Evolutionary conservation across 2,329 filamentous ascomycete species (phyloP).

Genomic region (Colletotrichum sp.): DNA sequence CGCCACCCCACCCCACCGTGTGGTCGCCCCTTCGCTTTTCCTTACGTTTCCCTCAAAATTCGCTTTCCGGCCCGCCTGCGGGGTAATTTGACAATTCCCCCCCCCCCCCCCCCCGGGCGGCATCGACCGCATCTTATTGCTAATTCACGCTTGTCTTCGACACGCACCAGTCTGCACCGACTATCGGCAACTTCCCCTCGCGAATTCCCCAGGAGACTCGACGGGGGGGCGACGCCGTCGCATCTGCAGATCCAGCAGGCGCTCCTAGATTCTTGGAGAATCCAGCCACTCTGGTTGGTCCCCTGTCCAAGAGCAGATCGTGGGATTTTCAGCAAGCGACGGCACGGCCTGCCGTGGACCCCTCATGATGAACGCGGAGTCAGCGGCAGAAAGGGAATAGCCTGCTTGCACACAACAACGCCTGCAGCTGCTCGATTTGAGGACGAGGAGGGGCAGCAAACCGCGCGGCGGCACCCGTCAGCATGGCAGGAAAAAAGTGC

Average conservation of each 20-base stretch:
- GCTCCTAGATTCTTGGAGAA: neutral
- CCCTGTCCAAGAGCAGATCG: neutral
- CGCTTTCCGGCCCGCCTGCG: no score
- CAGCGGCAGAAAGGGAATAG: neutral
- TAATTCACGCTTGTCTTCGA: neutral
- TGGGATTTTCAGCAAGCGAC: constrained; percentile 2
- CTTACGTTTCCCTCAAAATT: no score
- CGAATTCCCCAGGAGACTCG: neutral
- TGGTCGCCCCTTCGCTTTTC: no score
- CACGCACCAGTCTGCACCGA: neutral
- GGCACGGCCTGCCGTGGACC: neutral
- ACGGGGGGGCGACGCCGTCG: neutral
- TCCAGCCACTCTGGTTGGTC: neutral
- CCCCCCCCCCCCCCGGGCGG: neutral
- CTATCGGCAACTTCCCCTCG: constrained; percentile 5
- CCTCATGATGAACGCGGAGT: neutral
- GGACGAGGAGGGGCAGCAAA: neutral
- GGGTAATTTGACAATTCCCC: no score
- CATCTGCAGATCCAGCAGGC: constrained; percentile 7
- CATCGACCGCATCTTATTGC: constrained; percentile 6
- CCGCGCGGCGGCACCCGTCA: neutral
- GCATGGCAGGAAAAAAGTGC: neutral
- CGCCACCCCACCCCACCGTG: no score
- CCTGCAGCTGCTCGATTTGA: neutral
- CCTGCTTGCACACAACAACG: neutral